Percentiles rank a stretch among this genome's conserved stretches.
phyloP scores from a whole-genome alignment of 306 rosid species.

The Sindora glabra region DNA sequence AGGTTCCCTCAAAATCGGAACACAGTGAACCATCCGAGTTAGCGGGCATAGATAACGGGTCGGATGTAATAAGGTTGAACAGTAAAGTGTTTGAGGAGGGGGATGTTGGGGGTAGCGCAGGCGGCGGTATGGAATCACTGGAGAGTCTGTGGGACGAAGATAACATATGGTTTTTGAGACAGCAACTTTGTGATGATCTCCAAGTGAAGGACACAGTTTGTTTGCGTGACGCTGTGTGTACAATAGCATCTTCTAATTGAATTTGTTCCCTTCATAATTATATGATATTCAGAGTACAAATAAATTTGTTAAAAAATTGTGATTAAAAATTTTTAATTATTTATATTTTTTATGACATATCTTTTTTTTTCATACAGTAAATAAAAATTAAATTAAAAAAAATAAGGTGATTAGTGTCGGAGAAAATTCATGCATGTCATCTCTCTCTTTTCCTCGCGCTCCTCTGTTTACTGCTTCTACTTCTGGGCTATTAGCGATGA shows the following conservation, averaged over 20 bases:
- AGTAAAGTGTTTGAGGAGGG: neutral
- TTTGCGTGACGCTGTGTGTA: constrained; percentile 36
- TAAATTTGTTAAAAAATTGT: neutral
- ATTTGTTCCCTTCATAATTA: neutral
- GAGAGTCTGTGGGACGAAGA: constrained; percentile 56
- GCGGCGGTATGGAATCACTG: constrained; percentile 32
- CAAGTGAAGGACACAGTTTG: constrained; percentile 15
- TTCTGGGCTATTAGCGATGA: neutral
- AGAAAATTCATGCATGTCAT: too few species aligned
- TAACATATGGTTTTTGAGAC: constrained; percentile 42
- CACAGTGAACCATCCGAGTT: neutral
- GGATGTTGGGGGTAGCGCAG: constrained; percentile 4
- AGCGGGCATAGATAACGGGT: neutral
- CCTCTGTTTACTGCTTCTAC: too few species aligned
- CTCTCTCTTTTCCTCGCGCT: too few species aligned
- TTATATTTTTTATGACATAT: too few species aligned
- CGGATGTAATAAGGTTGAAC: neutral
- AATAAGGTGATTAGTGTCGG: too few species aligned
- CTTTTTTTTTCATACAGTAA: too few species aligned
- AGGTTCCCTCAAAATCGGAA: constrained; percentile 21
- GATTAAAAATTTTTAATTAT: too few species aligned
- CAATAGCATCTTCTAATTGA: neutral
- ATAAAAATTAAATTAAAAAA: too few species aligned
- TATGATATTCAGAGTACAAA: neutral
- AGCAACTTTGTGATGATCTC: constrained; percentile 29